Conservation (phyloP, 768 basidiomycete species). For the Mycena leptocephala region DNA sequence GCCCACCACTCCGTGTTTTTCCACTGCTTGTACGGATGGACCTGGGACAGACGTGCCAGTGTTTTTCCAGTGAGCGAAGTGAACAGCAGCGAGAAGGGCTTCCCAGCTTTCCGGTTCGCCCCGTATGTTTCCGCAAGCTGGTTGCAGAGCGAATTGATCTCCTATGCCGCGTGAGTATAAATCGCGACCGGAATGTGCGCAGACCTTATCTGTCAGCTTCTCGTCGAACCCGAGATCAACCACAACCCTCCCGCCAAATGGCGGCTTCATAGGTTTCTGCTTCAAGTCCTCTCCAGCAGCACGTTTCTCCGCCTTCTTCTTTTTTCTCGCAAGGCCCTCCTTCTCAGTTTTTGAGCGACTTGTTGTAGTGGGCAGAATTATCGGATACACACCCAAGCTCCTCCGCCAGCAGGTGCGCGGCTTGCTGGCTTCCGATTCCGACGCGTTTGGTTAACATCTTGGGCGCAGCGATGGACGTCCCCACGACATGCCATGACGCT, state of each 20-base stretch:
- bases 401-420: no score
- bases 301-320: no score
- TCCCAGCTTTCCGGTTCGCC: constrained; percentile 81
- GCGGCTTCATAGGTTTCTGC: no score
- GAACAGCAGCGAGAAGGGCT: constrained; percentile 84
- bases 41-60: constrained; percentile 70
- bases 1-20: constrained; percentile 87
- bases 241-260: constrained; percentile 77
- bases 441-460: no score
- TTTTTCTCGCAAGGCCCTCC: no score
- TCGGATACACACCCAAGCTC: no score
- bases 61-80: constrained; percentile 87
- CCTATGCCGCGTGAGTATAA: constrained; percentile 63
- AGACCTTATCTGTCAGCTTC: constrained; percentile 92
- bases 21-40: constrained; percentile 87
- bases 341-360: no score
- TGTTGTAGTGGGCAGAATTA: no score
- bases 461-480: no score
- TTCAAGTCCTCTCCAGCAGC: no score
- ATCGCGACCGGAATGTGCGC: constrained; percentile 39
- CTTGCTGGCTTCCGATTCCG: no score
- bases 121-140: constrained; percentile 94
- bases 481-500: no score
- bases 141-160: constrained; percentile 89
- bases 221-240: constrained; percentile 95